Base-by-base conservation (phyloP, 306 rosid genomes). In the Ormosia emarginata region DNA sequence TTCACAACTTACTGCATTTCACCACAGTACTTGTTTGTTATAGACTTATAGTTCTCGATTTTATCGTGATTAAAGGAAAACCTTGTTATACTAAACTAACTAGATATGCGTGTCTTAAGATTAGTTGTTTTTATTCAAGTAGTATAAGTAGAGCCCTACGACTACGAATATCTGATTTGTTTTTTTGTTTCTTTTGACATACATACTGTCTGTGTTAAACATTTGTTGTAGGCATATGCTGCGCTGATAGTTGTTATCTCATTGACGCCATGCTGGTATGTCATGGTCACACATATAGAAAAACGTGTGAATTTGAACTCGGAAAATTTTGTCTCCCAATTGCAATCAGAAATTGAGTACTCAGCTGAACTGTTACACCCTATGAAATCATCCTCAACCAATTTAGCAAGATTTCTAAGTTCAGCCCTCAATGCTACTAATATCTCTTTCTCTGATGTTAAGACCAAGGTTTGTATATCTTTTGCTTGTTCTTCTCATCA, bases 191-290 rank as follows among this genome's bases (percentile, higher is more conserved):
- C 36, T 15, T 39, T 66, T 67, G 13, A 67, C 73, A 57, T 18
- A 18, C 11, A 67, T 50, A 50, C 3, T 29, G 12, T 76, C 4
- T 14, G 15, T 72, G 36, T 13, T 47, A 33, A 79, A 52, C 8
- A 13, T 57, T 56, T 75, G 46, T 68, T 58, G 15, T 30, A 86
- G 89, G 82, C 77, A 37, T 75, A 71, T 79, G 82, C 46, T 46
- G 84, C 82, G 0, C 37, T 86, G 7, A 8, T 55, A 53, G 37
- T 55, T 18, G 29, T 83, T 0, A 11, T 77, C 11, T 24, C 81
- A 30, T 59, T 86, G 85, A 83, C 44, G 18, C 77, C 86, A 30
- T 75, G 73, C 2, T 83, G 82, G 87, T 83, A 79, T 64, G 32
- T 46, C 4, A 55, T 70, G 72, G 34, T 83, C 18, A 15, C 61